A percentile compares a stretch with the other conserved stretches of the same genome.
Conservation (phyloP, 441 rosid species). For the Jatropha multifida region DNA sequence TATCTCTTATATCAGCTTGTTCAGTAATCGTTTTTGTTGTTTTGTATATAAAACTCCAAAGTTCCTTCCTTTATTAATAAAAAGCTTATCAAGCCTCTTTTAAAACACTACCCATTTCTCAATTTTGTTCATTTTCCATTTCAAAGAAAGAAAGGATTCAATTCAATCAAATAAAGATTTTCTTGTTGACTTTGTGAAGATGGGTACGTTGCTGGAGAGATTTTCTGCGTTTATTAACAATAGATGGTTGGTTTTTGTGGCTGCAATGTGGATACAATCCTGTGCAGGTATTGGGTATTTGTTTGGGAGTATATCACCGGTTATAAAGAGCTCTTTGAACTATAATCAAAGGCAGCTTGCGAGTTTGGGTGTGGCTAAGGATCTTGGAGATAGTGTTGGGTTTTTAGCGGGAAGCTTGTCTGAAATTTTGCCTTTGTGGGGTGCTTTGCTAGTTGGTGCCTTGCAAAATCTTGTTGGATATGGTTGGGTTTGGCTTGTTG, state of each 20-base stretch:
- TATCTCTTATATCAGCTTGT: neutral
- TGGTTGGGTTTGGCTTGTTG: constrained; percentile 95
- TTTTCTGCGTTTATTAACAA: constrained; percentile 54
- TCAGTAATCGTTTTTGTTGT: neutral
- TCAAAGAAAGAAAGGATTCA: neutral
- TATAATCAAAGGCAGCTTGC: constrained; percentile 88
- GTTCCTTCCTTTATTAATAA: neutral
- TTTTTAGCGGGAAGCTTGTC: constrained; percentile 81
- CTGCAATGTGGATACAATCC: constrained; percentile 98
- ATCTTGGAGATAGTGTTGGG: constrained; percentile 95
- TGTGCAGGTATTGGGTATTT: constrained; percentile 92
- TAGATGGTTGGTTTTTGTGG: constrained; percentile 96
- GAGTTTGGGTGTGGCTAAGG: constrained; percentile 91
- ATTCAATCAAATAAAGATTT: neutral
- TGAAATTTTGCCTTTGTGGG: constrained; percentile 94
- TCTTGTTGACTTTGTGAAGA: constrained; percentile 7
- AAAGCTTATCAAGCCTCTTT: neutral
- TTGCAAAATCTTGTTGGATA: constrained; percentile 86
- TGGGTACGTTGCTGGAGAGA: constrained; percentile 51
- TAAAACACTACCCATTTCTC: neutral
- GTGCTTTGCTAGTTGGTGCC: constrained; percentile 86
- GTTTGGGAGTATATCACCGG: constrained; percentile 97
- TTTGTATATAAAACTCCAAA: neutral
- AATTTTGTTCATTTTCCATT: neutral
- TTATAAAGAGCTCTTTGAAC: constrained; percentile 76